Evolutionary conservation across 2,329 filamentous ascomycete species (phyloP), one percentile per base, ranked within the genome.

Genomic region (Eutypella sp.): DNA sequence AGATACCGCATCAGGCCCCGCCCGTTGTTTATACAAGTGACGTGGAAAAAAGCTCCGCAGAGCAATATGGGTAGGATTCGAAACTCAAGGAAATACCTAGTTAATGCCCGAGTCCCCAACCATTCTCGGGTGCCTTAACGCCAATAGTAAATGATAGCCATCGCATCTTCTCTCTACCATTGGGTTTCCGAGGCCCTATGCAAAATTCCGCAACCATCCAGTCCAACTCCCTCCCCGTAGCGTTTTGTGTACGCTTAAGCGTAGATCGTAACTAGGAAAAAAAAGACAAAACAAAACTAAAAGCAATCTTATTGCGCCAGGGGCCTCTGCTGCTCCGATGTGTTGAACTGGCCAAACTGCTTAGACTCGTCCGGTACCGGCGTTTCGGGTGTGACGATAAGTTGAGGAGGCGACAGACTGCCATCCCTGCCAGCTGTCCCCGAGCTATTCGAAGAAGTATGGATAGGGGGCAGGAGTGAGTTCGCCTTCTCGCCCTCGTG

Each of bases 321-420:
- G 36, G 67, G 57, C 4, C 58, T 57, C 20, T 60, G 52, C 36
- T 58, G 59, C 49, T 71, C 67, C 15, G 65, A 56, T 11, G 67
- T 54, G n/a, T 59, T 61, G 5, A 69, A 58, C 41, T 65, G 61
- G 6, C 70, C 72, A 5, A 76, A 61, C 45, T 69, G 68, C 60
- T 78, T 78, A 4, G 63, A 62, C 40, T 71, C 68, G 3, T 64
- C 47, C 0, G 65, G 58, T 1, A 63, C 64, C 2, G 76, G 74
- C 1, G 76, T 78, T 15, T 70, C 74, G 0, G 74, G 73, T 0
- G 75, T 78, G n/a, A 79, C 55, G 34, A 68, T 70, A 0, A 78
- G 55, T 33, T 72, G 63, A 0, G 75, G 74, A 0, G 71, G 59
- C n/a, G 59, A 39, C 5, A 60, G 42, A 19, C 43, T 47, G 15